Conservation (phyloP, 108 stramenopile species). For the Stephanodiscus minutulus region DNA sequence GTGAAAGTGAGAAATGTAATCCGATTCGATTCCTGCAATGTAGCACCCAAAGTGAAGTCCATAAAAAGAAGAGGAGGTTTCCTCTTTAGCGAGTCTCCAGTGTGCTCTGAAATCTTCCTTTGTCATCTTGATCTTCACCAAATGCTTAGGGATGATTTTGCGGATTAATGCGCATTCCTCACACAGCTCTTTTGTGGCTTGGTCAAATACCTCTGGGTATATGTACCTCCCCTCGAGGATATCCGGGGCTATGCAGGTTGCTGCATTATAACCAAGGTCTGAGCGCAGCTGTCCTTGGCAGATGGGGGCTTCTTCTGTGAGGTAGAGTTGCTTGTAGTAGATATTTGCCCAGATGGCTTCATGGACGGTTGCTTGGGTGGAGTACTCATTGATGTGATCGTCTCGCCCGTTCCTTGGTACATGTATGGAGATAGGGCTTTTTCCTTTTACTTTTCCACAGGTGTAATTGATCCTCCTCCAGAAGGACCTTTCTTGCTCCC, state of each 20-base stretch:
- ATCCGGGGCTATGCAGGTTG: background rate
- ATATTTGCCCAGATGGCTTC: background rate
- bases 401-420: background rate
- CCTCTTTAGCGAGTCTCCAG: background rate
- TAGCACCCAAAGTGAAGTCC: slow-evolving; percentile 16
- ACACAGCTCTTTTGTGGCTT: slow-evolving; percentile 8
- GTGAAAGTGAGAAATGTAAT: background rate
- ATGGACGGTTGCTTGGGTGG: background rate
- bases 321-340: slow-evolving; percentile 1
- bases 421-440: background rate
- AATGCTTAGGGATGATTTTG: background rate
- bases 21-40: background rate
- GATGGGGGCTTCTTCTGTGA: slow-evolving; percentile 18
- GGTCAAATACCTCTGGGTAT: background rate
- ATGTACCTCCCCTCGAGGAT: slow-evolving; percentile 9
- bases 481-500: slow-evolving; percentile 1
- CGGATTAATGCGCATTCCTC: background rate
- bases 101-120: background rate
- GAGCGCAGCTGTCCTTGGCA: background rate
- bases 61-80: slow-evolving; percentile 6
- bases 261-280: slow-evolving; percentile 14
- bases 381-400: background rate
- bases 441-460: background rate
- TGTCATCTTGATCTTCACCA: background rate
- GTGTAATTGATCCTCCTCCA: slow-evolving; percentile 13